Evolutionary conservation across 169 alveolate species (phyloP), one percentile per base, ranked within the genome.

Genomic region (Amoebophrya sp.): DNA sequence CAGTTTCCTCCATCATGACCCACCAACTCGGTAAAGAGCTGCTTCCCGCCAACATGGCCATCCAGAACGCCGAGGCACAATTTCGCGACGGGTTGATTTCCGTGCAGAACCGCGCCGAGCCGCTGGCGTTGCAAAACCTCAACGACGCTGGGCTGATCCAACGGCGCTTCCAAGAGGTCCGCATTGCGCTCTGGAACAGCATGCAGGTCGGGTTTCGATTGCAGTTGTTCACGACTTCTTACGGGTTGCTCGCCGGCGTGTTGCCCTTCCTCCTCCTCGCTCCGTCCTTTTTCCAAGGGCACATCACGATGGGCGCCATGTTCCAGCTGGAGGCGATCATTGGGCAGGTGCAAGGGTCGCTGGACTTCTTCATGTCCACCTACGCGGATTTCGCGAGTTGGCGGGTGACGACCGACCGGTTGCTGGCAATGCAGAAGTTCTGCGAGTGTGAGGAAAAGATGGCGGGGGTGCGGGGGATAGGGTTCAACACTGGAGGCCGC

Each of bases 371-470:
- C 83, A 66, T 66, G 83, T 25, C 39, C 10, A 66, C 83, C 29
- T 66, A 66, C 83, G 83, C 39, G 38, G 83, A 66, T n/a, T 66
- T 66, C 83, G 83, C 83, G 83, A 66, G 83, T 25, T 66, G 83
- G 83, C 83, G 83, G 32, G 83, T 66, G 38, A 66, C 83, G 35
- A 66, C 83, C 32, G 83, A 66, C 83, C 83, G 83, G 0, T n/a
- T 66, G 38, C 1, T 66, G 7, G 83, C 83, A 25, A 2, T 66
- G 38, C 32, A 66, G 38, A 25, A 66, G 12, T 66, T 66, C 18
- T 0, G 32, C 10, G 83, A 41, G 54, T n/a, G n/a, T n/a, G n/a
- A n/a, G n/a, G n/a, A n/a, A 41, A 41, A 41, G 54, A 2, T 41
- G 54, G 54, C 23, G 54, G 23, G 54, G 54, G 23, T 41, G 54